Conservation (phyloP, 1,284 basidiomycete genomes). For the Cryptococcus neoformans region DNA sequence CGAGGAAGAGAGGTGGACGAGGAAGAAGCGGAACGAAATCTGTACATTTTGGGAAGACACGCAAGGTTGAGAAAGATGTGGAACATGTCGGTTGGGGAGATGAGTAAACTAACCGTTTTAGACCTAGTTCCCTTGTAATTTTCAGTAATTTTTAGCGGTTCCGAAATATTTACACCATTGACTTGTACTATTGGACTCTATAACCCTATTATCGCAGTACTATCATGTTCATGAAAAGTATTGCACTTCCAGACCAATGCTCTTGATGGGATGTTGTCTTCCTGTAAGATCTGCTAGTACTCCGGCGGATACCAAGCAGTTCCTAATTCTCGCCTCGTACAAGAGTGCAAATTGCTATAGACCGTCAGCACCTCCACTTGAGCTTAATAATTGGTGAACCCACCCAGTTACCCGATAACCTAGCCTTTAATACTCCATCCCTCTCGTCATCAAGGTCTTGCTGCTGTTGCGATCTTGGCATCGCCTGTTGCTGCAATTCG, state of each 20-base stretch:
- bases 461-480: neutral
- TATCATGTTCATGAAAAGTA: constrained; percentile 60
- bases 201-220: neutral
- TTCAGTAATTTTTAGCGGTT: neutral
- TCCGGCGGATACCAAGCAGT: constrained; percentile 84
- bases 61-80: constrained; percentile 5
- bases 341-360: constrained; percentile 77
- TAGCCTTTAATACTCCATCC: constrained; percentile 80
- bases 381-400: constrained; percentile 29
- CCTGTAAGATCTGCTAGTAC: constrained; percentile 84
- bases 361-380: neutral
- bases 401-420: constrained; percentile 82
- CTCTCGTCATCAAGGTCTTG: constrained; percentile 24
- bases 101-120: constrained; percentile 2
- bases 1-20: neutral
- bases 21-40: neutral
- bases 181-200: neutral
- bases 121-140: neutral
- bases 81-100: constrained; percentile 12
- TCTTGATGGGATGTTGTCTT: constrained; percentile 75
- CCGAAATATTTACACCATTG: neutral
- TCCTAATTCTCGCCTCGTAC: constrained; percentile 90
- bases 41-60: neutral
- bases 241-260: constrained; percentile 83
- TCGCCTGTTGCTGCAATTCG: neutral